A percentile compares a stretch with the other conserved stretches of the same genome.
phyloP scores from a whole-genome alignment of 208 protist genomes.

The Angomonas deanei region DNA sequence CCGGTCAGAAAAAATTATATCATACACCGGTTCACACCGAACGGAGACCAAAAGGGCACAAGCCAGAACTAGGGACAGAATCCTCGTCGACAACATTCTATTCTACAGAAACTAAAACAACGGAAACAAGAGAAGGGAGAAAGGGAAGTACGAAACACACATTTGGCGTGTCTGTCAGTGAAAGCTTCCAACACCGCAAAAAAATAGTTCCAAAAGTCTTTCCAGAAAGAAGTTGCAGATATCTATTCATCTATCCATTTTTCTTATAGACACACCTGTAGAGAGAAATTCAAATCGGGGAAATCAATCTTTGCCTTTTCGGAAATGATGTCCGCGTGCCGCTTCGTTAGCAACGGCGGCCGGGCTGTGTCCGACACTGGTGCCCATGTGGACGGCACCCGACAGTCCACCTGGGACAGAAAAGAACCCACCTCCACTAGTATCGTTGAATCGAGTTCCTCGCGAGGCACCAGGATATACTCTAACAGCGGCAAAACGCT shows the following conservation, averaged over 20 bases:
- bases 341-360: too few species aligned
- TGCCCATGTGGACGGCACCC: too few species aligned
- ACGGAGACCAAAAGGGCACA: conserved; percentile 5
- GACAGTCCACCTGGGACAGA: neutral
- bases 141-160: neutral
- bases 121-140: neutral
- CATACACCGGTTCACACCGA: neutral
- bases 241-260: neutral
- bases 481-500: neutral
- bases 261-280: neutral
- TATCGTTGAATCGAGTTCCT: neutral
- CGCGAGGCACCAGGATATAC: neutral
- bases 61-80: neutral
- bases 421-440: neutral
- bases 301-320: too few species aligned
- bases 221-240: neutral
- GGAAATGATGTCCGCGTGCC: too few species aligned
- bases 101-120: neutral
- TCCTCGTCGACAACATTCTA: neutral
- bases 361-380: too few species aligned
- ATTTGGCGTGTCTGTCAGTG: too few species aligned
- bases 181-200: too few species aligned
- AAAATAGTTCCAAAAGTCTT: neutral
- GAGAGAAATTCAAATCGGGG: neutral
- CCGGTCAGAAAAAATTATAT: neutral